A percentile compares a stretch with the other conserved stretches of the same genome.
Evolutionary conservation across 306 rosid genomes (phyloP).

Genomic region (Crotalaria pallida): DNA sequence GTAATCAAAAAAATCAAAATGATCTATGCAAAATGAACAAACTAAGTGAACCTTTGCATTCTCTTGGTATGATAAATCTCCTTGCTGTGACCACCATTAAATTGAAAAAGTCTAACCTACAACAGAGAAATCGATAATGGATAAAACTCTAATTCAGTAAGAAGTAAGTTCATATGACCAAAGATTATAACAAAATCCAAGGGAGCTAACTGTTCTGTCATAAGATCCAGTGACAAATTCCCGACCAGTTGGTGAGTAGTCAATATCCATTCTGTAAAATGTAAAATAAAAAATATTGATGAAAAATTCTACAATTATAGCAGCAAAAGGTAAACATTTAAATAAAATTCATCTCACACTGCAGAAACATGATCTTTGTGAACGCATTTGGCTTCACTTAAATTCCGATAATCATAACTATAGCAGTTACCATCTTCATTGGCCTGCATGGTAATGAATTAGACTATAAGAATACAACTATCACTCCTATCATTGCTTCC

Average conservation of each 20-base stretch:
- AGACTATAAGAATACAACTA: slow-evolving; percentile 7
- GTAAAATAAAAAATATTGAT: not conserved
- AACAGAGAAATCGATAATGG: not conserved
- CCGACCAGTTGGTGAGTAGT: slow-evolving; percentile 94
- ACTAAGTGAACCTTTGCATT: slow-evolving; percentile 74
- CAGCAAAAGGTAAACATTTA: not conserved
- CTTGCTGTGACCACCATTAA: slow-evolving; percentile 88
- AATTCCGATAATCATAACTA: slow-evolving; percentile 73
- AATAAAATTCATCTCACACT: slow-evolving; percentile 51
- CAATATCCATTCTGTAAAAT: slow-evolving; percentile 79
- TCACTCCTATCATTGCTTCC: not conserved
- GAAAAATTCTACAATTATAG: not conserved
- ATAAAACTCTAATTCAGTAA: not conserved
- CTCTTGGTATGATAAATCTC: slow-evolving; percentile 92
- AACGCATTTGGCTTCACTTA: slow-evolving; percentile 76
- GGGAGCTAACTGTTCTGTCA: slow-evolving; percentile 83
- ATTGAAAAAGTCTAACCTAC: slow-evolving; percentile 78
- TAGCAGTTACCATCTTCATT: slow-evolving; percentile 88
- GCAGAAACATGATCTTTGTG: slow-evolving; percentile 94
- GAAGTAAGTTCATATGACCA: not conserved
- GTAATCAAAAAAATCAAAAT: slow-evolving; percentile 8
- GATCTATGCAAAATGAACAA: not conserved
- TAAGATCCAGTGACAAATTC: slow-evolving; percentile 98
- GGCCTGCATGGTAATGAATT: slow-evolving; percentile 50
- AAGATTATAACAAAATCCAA: slow-evolving; percentile 11